phyloP scores from a whole-genome alignment of 305 asterid species.

The Petunia hybrid region DNA sequence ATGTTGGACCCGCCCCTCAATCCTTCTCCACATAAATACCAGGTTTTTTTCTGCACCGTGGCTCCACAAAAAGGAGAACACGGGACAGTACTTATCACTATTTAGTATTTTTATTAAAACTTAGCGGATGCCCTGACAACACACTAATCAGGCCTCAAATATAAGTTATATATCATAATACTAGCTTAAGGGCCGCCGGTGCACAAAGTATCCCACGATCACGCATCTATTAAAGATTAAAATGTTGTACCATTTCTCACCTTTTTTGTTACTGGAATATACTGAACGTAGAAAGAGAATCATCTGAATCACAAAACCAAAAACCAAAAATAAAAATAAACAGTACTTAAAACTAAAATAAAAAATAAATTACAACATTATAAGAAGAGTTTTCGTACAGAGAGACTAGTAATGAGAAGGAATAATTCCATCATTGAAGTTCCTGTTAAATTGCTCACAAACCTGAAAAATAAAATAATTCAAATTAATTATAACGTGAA shows the following conservation, averaged over 20 bases:
- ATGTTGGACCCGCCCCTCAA: no score
- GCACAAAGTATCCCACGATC: no score
- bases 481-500: constrained; percentile 24
- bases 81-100: neutral
- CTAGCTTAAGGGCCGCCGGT: no score
- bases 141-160: neutral
- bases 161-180: neutral
- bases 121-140: neutral
- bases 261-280: constrained; percentile 26
- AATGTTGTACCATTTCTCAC: neutral
- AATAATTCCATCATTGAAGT: constrained; percentile 73
- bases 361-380: neutral
- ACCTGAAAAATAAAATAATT: constrained; percentile 54
- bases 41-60: no score
- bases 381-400: constrained; percentile 42
- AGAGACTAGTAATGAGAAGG: constrained; percentile 55
- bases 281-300: constrained; percentile 29
- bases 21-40: no score
- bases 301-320: constrained; percentile 23
- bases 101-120: neutral
- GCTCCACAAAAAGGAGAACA: neutral
- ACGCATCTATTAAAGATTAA: neutral
- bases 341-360: neutral
- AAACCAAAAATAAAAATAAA: neutral
- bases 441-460: constrained; percentile 86